A percentile compares a stretch with the other conserved stretches of the same genome.
Conservation (phyloP, 768 basidiomycete species). For the Lyophyllum atratum region DNA sequence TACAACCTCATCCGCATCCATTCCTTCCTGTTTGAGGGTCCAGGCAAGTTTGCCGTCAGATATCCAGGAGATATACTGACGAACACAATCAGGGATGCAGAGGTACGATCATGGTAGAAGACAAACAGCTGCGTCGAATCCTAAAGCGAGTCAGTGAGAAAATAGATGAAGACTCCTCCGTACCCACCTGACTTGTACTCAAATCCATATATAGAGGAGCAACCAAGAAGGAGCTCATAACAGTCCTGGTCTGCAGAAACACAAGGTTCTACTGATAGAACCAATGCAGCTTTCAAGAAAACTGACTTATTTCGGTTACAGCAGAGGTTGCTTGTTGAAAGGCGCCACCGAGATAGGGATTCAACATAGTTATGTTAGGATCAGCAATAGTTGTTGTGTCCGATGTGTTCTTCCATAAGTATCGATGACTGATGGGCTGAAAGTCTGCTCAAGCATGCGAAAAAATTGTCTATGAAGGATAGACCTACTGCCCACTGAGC, state of each 20-base stretch:
- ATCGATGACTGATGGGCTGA: conserved; percentile 77
- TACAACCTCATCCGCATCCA: conserved; percentile 54
- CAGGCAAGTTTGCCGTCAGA: conserved; percentile 61
- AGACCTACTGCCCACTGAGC: conserved; percentile 75
- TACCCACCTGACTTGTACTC: conserved; percentile 71
- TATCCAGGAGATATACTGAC: conserved; percentile 82
- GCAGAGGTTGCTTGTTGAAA: conserved; percentile 86
- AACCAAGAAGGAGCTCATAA: conserved; percentile 56
- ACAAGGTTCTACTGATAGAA: not conserved
- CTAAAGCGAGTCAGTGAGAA: conserved; percentile 16
- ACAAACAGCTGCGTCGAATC: conserved; percentile 57
- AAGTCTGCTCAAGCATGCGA: not conserved
- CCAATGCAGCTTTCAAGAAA: not conserved
- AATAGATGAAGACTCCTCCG: not conserved
- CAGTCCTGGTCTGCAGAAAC: conserved; percentile 58
- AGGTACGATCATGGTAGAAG: not conserved
- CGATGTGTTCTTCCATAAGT: conserved; percentile 67
- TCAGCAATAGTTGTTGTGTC: conserved; percentile 61
- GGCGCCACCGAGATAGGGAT: conserved; percentile 72
- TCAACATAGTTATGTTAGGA: conserved; percentile 49
- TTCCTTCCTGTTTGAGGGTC: conserved; percentile 66
- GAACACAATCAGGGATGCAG: not conserved
- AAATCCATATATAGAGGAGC: conserved; percentile 75
- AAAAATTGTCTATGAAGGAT: not conserved
- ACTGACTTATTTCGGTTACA: conserved; percentile 59